phyloP scores from a whole-genome alignment of 2,329 filamentous ascomycete genomes.

The Xylaria sp. region DNA sequence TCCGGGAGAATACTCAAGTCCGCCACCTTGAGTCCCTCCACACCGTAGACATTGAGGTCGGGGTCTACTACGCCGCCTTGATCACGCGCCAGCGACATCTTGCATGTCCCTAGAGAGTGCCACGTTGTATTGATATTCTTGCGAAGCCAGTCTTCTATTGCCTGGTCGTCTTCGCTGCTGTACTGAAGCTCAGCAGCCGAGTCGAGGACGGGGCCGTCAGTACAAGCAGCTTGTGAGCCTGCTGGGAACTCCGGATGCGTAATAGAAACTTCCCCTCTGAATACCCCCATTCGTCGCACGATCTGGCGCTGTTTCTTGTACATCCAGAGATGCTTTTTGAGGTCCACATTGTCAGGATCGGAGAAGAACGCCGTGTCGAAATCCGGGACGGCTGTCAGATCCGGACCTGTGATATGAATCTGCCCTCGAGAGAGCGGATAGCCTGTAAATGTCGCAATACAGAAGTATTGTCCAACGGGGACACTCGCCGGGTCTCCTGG shows the following conservation, averaged over 20 bases:
- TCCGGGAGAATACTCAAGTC: slow-evolving; percentile 44
- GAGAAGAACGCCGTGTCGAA: slow-evolving; percentile 33
- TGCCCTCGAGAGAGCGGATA: slow-evolving; percentile 72
- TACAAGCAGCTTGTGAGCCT: slow-evolving; percentile 54
- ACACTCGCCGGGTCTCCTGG: slow-evolving; percentile 38
- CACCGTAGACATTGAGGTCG: slow-evolving; percentile 53
- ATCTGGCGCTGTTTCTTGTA: slow-evolving; percentile 74
- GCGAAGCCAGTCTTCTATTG: slow-evolving; percentile 55
- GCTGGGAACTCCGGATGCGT: slow-evolving; percentile 58
- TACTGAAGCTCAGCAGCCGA: slow-evolving; percentile 54
- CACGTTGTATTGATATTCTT: slow-evolving; percentile 52
- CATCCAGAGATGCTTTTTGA: slow-evolving; percentile 68
- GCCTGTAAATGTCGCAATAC: slow-evolving; percentile 63
- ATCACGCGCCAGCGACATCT: slow-evolving; percentile 51
- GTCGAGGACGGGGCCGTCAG: slow-evolving; percentile 44
- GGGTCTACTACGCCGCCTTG: slow-evolving; percentile 55
- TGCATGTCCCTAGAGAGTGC: slow-evolving; percentile 47
- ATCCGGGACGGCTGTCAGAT: slow-evolving; percentile 20
- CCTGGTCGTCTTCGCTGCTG: slow-evolving; percentile 57
- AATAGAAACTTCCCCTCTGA: slow-evolving; percentile 57
- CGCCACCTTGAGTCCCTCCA: slow-evolving; percentile 52
- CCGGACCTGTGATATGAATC: slow-evolving; percentile 65
- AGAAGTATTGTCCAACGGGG: slow-evolving; percentile 61
- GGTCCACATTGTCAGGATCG: slow-evolving; percentile 62
- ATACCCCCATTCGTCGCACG: slow-evolving; percentile 64